These are phyloP conservation scores for Diplodia sapinea DNA, from an alignment of 2,329 filamentous ascomycete genomes.

Conservation along the genomic window DNA sequence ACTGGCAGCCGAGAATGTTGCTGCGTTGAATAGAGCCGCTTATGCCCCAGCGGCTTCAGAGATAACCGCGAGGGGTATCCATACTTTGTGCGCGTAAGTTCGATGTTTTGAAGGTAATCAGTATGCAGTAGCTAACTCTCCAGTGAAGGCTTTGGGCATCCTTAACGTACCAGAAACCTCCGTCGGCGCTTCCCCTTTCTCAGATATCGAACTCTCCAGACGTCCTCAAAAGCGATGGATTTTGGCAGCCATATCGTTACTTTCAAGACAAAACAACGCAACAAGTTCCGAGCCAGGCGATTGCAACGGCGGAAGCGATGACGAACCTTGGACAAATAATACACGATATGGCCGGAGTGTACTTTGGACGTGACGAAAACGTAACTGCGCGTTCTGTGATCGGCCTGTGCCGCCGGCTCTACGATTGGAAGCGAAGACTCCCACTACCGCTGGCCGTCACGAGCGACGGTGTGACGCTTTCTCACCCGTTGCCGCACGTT, in stretches of 20 bases:
- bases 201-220: conserved; percentile 34
- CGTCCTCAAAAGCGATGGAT: conserved; percentile 33
- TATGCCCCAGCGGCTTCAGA: conserved; percentile 33
- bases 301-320: conserved; percentile 36
- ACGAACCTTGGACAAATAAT: conserved; percentile 36
- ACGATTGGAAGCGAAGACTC: conserved; percentile 36
- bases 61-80: conserved; percentile 34
- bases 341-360: conserved; percentile 37
- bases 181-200: conserved; percentile 32
- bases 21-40: conserved; percentile 3
- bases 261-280: conserved; percentile 34
- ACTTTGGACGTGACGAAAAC: conserved; percentile 36
- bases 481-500: conserved; percentile 37
- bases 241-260: conserved; percentile 39
- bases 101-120: not conserved
- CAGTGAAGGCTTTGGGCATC: conserved; percentile 33
- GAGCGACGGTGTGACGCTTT: conserved; percentile 24
- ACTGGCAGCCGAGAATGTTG: conserved; percentile 35
- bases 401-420: conserved; percentile 34
- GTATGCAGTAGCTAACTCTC: not conserved
- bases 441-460: conserved; percentile 33
- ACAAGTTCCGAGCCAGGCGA: conserved; percentile 36
- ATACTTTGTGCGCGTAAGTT: conserved; percentile 35
- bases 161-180: conserved; percentile 38
- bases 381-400: conserved; percentile 36